Evolutionary conservation across 208 protist genomes (phyloP).

Genomic region (Crithidia acanthocephali): DNA sequence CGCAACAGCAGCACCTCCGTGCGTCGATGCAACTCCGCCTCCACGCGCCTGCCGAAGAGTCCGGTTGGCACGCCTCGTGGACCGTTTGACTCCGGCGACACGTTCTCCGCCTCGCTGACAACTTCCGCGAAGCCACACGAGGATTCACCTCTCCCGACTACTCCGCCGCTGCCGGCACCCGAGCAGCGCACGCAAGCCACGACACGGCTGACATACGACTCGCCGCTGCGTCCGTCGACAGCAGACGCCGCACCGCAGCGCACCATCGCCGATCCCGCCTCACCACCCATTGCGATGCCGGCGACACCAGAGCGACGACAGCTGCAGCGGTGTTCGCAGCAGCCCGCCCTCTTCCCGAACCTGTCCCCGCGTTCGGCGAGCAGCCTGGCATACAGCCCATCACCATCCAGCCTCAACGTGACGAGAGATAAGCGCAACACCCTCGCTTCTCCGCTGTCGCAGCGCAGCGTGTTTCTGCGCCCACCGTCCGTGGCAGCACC

Average conservation of each 20-base stretch:
- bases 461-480: conserved; percentile 1
- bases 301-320: background rate
- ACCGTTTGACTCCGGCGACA: background rate
- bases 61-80: background rate
- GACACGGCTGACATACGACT: background rate
- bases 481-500: background rate
- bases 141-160: background rate
- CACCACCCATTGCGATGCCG: background rate
- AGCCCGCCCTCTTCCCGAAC: background rate
- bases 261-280: background rate
- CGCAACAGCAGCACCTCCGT: background rate
- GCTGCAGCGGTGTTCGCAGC: background rate
- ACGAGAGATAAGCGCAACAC: background rate
- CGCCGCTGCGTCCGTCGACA: background rate
- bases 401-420: background rate
- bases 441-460: background rate
- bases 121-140: background rate
- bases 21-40: background rate
- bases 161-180: background rate
- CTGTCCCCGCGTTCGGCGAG: background rate
- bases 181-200: background rate
- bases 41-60: conserved; percentile 4
- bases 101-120: background rate
- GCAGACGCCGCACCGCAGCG: background rate
- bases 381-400: background rate